Percentiles rank a stretch among this genome's conserved stretches.
Conservation (phyloP, 2,329 filamentous ascomycete genomes). For the Diplocarpon rosae region DNA sequence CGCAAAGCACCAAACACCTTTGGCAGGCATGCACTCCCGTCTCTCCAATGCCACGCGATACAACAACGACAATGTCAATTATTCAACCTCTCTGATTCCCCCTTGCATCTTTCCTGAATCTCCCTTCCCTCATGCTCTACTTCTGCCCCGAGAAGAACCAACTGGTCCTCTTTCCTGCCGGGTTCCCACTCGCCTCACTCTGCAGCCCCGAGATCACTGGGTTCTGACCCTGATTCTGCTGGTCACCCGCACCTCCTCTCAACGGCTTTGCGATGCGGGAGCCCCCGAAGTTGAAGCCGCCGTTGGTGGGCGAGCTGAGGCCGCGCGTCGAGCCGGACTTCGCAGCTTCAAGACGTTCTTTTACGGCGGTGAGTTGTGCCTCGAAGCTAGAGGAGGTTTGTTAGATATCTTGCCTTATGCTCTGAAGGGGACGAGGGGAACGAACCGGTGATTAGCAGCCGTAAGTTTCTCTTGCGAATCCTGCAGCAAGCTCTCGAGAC, state of each 20-base stretch:
- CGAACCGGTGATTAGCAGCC: constrained; percentile 90
- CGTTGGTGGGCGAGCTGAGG: constrained; percentile 51
- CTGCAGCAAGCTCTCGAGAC: constrained; percentile 80
- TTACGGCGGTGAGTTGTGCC: constrained; percentile 90
- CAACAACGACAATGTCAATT: too few species aligned
- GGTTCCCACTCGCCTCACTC: constrained; percentile 33
- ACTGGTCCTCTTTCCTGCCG: constrained; percentile 22
- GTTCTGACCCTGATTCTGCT: constrained; percentile 24
- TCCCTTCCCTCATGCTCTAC: constrained; percentile 6
- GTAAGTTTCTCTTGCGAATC: constrained; percentile 98
- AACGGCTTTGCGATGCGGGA: constrained; percentile 61
- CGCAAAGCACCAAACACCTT: too few species aligned
- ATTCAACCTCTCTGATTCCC: too few species aligned
- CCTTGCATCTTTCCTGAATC: too few species aligned
- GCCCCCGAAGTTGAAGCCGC: constrained; percentile 61
- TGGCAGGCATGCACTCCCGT: too few species aligned
- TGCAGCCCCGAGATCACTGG: constrained; percentile 48
- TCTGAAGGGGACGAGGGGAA: neutral
- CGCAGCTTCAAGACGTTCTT: constrained; percentile 91
- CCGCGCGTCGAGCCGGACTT: constrained; percentile 86
- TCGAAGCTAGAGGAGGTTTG: constrained; percentile 62
- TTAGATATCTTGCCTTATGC: constrained; percentile 9
- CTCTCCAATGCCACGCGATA: too few species aligned
- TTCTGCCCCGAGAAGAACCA: constrained; percentile 30
- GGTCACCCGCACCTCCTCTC: constrained; percentile 42